A percentile compares a stretch with the other conserved stretches of the same genome.
phyloP scores from a whole-genome alignment of 345 rosid species.

The Combretum micranthum region DNA sequence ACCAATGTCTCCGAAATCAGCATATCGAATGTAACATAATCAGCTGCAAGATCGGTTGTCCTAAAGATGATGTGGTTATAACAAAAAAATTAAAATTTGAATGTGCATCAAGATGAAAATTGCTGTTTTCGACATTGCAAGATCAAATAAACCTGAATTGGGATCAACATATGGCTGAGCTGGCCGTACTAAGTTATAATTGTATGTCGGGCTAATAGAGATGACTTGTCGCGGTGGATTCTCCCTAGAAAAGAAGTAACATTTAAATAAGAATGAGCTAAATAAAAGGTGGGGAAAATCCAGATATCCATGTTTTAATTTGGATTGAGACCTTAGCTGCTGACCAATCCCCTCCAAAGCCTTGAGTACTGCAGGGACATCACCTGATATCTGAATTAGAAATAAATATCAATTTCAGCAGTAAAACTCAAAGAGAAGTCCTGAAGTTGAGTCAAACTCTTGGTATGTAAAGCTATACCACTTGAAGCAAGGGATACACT shows the following conservation, averaged over 20 bases:
- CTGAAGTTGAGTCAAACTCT: neutral
- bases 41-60: conserved; percentile 73
- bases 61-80: conserved; percentile 52
- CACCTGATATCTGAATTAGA: conserved; percentile 46
- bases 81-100: conserved; percentile 38
- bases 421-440: neutral
- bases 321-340: conserved; percentile 37
- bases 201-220: conserved; percentile 52
- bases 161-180: conserved; percentile 36
- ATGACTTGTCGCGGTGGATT: conserved; percentile 63
- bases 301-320: neutral
- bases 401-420: neutral
- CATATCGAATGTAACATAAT: conserved; percentile 54
- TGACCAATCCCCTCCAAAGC: conserved; percentile 53
- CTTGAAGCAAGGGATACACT: too few species aligned
- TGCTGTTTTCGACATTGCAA: neutral
- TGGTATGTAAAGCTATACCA: neutral
- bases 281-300: neutral
- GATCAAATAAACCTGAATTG: conserved; percentile 44
- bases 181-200: conserved; percentile 28
- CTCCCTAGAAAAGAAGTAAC: conserved; percentile 23
- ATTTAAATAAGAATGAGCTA: neutral
- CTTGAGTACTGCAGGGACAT: conserved; percentile 47
- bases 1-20: conserved; percentile 50
- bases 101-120: conserved; percentile 20